Evolutionary conservation across 1,284 basidiomycete species (phyloP), one percentile per base, ranked within the genome.

Genomic region (Leccinum pachyderme): DNA sequence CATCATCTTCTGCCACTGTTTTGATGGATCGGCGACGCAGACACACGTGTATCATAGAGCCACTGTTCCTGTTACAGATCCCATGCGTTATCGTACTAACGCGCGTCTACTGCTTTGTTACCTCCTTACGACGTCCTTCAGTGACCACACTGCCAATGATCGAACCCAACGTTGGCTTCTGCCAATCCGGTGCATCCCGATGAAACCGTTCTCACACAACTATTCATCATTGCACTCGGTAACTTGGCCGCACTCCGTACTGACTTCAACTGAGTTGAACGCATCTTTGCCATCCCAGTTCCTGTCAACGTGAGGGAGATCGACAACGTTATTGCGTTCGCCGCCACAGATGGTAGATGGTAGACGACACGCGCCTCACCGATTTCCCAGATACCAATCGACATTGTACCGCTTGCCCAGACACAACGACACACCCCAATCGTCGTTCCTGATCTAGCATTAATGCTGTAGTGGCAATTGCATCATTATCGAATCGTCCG

Each of bases 141-240:
- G 43, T 48, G 35, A 41, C 33, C 43, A 44, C 64, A 67, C 64
- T 29, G 62, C 64, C 65, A 49, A 22, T 60, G 56, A 58, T 68
- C 49, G 48, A 52, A 53, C 49, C 61, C 31, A 54, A 27, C 29
- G 18, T 59, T 49, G 46, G 53, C 28, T 32, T 28, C 9, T 25
- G 51, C 54, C 39, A 31, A 48, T 54, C 52, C 49, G 33, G 56
- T 57, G 49, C 51, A 57, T 47, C 27, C 32, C 43, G 35, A 52
- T 59, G 60, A 64, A 62, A 63, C 61, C 12, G 31, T 44, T 61
- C 50, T 12, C 47, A 57, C 39, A 31, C 24, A 11, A 11, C 25
- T 8, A 18, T 35, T 48, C 37, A 51, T 45, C 43, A 49, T 49
- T 35, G 47, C 22, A 15, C 7, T 28, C 63, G 63, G 65, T 27